Percentiles rank a stretch among this genome's conserved stretches.
These are phyloP conservation scores for Boletus eberwhitei DNA, from an alignment of 768 basidiomycete species.

Conservation along the genomic window DNA sequence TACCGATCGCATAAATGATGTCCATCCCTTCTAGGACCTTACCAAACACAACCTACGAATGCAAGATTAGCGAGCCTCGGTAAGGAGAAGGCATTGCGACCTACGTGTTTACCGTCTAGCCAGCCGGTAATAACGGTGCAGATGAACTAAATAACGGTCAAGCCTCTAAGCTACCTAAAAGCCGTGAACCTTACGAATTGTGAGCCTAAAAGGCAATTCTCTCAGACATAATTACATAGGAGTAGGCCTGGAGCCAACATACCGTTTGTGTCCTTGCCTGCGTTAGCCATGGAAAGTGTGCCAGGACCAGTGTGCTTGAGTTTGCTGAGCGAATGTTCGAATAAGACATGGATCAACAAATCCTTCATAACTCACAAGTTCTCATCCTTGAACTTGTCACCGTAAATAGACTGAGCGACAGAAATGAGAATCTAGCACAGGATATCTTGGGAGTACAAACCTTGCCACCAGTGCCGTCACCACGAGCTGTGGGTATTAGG, in stretches of 20 bases:
- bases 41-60: slow-evolving; percentile 82
- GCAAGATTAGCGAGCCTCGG: slow-evolving; percentile 1
- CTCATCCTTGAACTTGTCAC: slow-evolving; percentile 88
- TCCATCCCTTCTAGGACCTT: slow-evolving; percentile 92
- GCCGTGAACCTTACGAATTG: slow-evolving; percentile 65
- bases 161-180: neutral
- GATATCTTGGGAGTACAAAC: slow-evolving; percentile 33
- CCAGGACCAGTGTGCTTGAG: slow-evolving; percentile 90
- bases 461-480: slow-evolving; percentile 91
- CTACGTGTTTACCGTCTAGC: slow-evolving; percentile 87
- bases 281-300: slow-evolving; percentile 91
- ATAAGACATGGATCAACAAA: neutral
- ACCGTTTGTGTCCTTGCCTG: slow-evolving; percentile 92
- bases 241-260: slow-evolving; percentile 9
- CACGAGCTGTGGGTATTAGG: slow-evolving; percentile 50
- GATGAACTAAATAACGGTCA: slow-evolving; percentile 66
- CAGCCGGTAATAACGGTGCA: slow-evolving; percentile 83
- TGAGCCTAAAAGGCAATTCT: slow-evolving; percentile 49
- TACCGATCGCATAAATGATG: slow-evolving; percentile 72
- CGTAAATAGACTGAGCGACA: slow-evolving; percentile 73
- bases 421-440: slow-evolving; percentile 1
- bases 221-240: neutral
- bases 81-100: slow-evolving; percentile 13
- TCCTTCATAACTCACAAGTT: slow-evolving; percentile 68
- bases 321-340: slow-evolving; percentile 57